Evolutionary conservation across 441 rosid species (phyloP), one percentile per base, ranked within the genome.

Genomic region (Mallotus repandus): DNA sequence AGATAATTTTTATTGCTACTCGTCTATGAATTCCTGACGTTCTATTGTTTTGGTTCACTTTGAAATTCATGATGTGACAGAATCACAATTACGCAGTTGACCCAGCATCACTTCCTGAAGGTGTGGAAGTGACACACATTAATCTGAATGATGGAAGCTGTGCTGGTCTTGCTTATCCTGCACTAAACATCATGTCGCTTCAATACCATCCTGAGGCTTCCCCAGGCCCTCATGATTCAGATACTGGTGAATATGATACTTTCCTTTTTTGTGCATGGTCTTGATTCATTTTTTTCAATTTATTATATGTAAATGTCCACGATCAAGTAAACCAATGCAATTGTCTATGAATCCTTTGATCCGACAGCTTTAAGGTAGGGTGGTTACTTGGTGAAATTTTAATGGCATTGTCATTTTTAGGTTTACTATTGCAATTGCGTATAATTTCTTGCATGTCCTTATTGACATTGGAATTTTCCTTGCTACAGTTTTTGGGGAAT

Each of bases 201-300:
- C 91, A 90, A 70, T 88, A 87, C 76, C 93, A 88, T 62, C 96
- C 93, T 1, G 96, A 88, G 73, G 96, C 91, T 69, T 88, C 91
- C n/a, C 96, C 93, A 1, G 93, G 91, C 41, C 96, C 93, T 53
- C 91, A 85, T 68, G 96, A 90, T 79, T 90, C 96, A 9, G 96
- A 90, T 68, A 16, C 67, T 12, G 82, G 92, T 87, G 80, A 81
- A 58, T 38, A 32, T 18, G 19, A 48, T 22, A 43, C 19, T 58
- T 15, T 43, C 21, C 6, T 7, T 49, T 19, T 35, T 7, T 55
- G 29, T 48, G 25, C 10, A 22, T 49, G 45, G 4, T 15, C 41
- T 10, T 53, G 9, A 4, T 16, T 57, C 19, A 50, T 22, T 29
- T 55, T 15, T 66, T 66, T 22, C 38, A 54, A 11, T 74, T 16